Evolutionary conservation across 1,139 yeast species (phyloP), one percentile per base, ranked within the genome.

Genomic region (Arxiozyma bovina): DNA sequence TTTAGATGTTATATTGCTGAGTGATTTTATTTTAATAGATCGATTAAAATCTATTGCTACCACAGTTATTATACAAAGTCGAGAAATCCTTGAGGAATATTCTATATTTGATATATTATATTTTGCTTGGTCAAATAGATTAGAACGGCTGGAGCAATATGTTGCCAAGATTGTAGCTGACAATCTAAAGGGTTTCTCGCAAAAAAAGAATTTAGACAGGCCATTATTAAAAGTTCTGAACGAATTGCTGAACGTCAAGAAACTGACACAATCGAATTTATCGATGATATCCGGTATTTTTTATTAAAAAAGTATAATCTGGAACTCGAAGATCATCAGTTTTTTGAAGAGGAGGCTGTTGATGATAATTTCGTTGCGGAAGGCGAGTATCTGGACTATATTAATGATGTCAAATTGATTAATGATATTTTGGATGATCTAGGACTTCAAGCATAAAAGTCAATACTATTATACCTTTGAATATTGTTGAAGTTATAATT

Each of bases 261-360:
- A 56, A 83, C 87, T 0, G 95, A 87, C 69, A 84, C 94, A 1
- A 84, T 87, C 65, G 95, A 87, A 63, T 71, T 87, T 60, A 73
- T 87, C 45, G 95, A 87, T 70, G 95, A 87, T 70, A 82, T 87
- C 12, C 73, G 91, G 57, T 87, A 77, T 67, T 85, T 82, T 60
- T 68, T 87, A 6, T 54, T 67, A 11, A 58, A 74, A 60, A 64
- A 69, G 50, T 58, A 68, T 58, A 54, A 72, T 55, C 55, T 75
- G 61, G 63, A 75, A 64, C 59, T 70, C 57, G 60, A 73, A 11
- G 70, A 66, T 51, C 43, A 65, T 38, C 25, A 21, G 12, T 41
- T 53, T n/a, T 21, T 55, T 8, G 53, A 57, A 41, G 41, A 23
- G 4, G 45, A 50, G 18, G 45, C 48, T 23, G 51, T 34, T 15